Evolutionary conservation across 305 asterid species (phyloP), one percentile per base, ranked within the genome.

Genomic region (Lippia alba): DNA sequence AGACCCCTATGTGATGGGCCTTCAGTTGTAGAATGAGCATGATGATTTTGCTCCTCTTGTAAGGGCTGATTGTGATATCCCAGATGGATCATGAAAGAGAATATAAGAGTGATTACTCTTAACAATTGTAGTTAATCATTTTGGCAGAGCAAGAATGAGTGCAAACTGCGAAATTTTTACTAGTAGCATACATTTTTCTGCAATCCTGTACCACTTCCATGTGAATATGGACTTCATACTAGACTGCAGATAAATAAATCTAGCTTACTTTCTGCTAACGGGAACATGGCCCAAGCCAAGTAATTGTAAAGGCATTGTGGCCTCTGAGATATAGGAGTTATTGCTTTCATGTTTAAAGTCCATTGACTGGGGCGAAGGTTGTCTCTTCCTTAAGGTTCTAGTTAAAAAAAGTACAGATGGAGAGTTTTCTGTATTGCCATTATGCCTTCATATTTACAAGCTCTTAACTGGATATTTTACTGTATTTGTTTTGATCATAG

Each of bases 401-500:
- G 33, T 19, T 34, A 39, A 39, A 39, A 39, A 39, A 39, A 39
- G 10, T 5, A 39, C 45, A 5, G 11, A 46, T 33, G 61, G 8
- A 4, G 24, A 30, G 4, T 19, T 30, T 14, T 33, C 59, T 36
- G 6, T 6, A 17, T 6, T 74, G 11, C 60, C 15, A 10, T 12
- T 0, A 4, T 59, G 59, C 54, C 66, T 39, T 49, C 48, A 66
- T 4, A 19, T 60, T 76, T 41, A 39, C 58, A 61, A 20, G 50
- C 58, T 44, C 15, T 39, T 62, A 45, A 19, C 63, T 59, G 20
- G 36, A 56, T 50, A 56, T 18, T 56, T 53, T 61, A 44, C 51
- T 61, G 8, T 40, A n/a, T 73, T 72, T 44, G 39, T 44, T 72
- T 24, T 4, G 55, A 32, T 24, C 24, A 53, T 62, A 12, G 24